Conservation (phyloP, 805 yeast genomes). For the Helenozyma rhizophorensis region DNA sequence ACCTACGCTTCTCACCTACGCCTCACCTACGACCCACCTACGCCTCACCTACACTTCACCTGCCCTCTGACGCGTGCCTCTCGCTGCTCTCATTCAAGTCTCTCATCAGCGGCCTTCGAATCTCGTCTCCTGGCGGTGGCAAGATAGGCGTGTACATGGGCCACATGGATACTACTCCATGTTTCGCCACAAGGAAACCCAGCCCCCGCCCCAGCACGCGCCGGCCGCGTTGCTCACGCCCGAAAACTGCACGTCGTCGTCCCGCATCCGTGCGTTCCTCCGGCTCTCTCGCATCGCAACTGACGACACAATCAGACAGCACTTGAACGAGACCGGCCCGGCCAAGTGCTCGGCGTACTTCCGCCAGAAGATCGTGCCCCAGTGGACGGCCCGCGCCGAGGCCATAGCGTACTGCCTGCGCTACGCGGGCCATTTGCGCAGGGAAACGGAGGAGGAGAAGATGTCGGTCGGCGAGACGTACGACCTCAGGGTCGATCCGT, state of each 20-base stretch:
- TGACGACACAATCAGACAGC: conserved; percentile 38
- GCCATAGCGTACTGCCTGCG: conserved; percentile 28
- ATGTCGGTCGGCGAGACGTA: conserved; percentile 9
- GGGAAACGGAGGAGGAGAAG: conserved; percentile 5
- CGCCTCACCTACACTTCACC: too few species aligned
- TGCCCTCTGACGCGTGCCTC: too few species aligned
- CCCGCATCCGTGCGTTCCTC: conserved; percentile 34
- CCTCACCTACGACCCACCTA: too few species aligned
- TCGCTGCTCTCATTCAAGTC: too few species aligned
- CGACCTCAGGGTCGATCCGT: conserved; percentile 37
- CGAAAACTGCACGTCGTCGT: conserved; percentile 31
- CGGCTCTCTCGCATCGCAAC: conserved; percentile 34
- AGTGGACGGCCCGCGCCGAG: conserved; percentile 32
- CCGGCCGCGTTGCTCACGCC: conserved; percentile 18
- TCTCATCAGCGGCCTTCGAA: too few species aligned
- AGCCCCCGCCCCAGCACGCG: neutral
- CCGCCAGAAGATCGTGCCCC: conserved; percentile 24
- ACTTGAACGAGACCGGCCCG: conserved; percentile 27
- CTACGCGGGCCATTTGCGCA: conserved; percentile 23
- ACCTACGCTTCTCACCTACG: too few species aligned
- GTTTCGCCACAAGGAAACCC: neutral
- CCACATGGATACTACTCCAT: too few species aligned
- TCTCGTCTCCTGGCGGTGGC: too few species aligned
- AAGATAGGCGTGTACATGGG: too few species aligned
- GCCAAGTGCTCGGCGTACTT: conserved; percentile 27